Evolutionary conservation across 371 early-diverging fungal genomes (phyloP), one percentile per base, ranked within the genome.

Genomic region (Mortierella sp.): DNA sequence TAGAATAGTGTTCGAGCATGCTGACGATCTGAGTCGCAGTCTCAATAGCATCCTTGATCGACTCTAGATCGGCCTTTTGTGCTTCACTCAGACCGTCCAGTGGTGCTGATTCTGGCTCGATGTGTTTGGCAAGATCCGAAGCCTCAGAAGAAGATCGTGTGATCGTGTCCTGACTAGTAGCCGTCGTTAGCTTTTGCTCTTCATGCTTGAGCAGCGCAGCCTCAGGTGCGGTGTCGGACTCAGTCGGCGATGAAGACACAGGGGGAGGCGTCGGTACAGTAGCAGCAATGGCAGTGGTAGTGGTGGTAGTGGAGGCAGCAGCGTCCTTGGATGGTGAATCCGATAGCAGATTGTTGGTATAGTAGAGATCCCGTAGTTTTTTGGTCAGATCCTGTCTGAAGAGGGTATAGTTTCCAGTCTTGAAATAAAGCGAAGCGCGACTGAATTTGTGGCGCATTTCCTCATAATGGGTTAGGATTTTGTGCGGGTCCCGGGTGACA

Each of bases 341-440:
- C 16, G 77, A 77, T n/a, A 77, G 50, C 37, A 77, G 56, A 51
- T 77, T 77, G 62, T 86, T 81, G 46, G 89, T 89, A 48, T 84
- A 81, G 30, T 89, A 82, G 53, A 89, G 62, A 69, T 89, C 87
- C 18, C 85, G 68, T 18, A 89, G 66, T 29, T 85, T 71, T 48
- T 75, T 81, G 44, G 86, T 86, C 12, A 87, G 79, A 45, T 89
- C 89, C 28, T 84, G 71, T 15, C 77, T 79, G 74, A 89, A 89
- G 47, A 87, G 83, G 14, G 85, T 80, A 56, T 84, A 89, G 64
- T 89, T 89, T 23, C 89, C 89, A 28, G 82, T 83, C 62, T 89
- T 89, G 83, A 89, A 82, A 7, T 82, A 64, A 23, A 84, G 73
- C 12, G 87, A 76, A 4, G 85, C 86, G 74, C 81, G 65, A 15